A percentile compares a stretch with the other conserved stretches of the same genome.
Conservation (phyloP, 805 yeast species). For the Pichia heedii region DNA sequence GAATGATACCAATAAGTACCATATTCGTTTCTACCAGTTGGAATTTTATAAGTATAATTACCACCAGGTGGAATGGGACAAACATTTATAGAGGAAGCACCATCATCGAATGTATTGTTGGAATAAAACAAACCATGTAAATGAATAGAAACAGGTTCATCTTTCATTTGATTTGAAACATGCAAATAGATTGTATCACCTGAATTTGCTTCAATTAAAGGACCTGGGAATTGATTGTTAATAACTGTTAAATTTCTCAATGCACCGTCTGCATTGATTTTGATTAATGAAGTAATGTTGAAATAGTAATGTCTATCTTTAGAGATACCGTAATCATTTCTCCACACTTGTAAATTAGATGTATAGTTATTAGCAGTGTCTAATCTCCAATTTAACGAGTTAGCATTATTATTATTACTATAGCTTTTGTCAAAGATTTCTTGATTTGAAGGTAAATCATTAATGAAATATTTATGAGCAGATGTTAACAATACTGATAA, state of each 20-base stretch:
- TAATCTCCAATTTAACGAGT: conserved; percentile 7
- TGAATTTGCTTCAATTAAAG: conserved; percentile 15
- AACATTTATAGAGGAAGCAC: conserved; percentile 15
- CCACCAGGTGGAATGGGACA: conserved; percentile 16
- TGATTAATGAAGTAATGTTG: conserved; percentile 4
- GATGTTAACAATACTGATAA: too few species aligned
- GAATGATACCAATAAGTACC: conserved; percentile 23
- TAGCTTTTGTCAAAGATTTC: too few species aligned
- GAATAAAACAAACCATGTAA: conserved; percentile 18
- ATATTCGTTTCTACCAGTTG: conserved; percentile 11
- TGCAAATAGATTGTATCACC: conserved; percentile 17
- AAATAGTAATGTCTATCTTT: conserved; percentile 13
- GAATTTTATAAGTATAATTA: conserved; percentile 14
- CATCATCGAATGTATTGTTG: conserved; percentile 18
- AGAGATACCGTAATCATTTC: conserved; percentile 5
- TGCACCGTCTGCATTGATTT: conserved; percentile 8
- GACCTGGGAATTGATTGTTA: conserved; percentile 19
- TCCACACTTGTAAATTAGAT: conserved; percentile 9
- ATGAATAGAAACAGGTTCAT: conserved; percentile 17
- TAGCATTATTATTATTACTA: neutral
- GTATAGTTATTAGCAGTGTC: conserved; percentile 12
- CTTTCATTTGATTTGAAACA: conserved; percentile 10
- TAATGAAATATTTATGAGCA: too few species aligned
- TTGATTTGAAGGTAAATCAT: too few species aligned
- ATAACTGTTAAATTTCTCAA: conserved; percentile 14